Base-by-base conservation (phyloP, 129 eudicot genomes). In the Tanacetum coccineum region DNA sequence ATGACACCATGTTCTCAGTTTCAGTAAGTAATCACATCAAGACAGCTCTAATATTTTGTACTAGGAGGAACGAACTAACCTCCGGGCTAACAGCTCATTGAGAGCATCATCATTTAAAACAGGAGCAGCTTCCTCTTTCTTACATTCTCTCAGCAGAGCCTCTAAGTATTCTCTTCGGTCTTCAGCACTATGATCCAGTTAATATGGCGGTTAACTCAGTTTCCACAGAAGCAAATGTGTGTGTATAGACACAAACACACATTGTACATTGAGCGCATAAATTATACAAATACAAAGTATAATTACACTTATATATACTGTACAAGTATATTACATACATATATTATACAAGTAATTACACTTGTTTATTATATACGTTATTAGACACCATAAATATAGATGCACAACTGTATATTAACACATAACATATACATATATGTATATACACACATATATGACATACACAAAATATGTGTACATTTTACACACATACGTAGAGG, bases 101-200 rank as follows among this genome's bases (percentile, higher is more conserved):
- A 94, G 76, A 55, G 86, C 88, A 81, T 94, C 99, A 67, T 94
- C 97, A 49, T 84, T 87, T 60, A 86, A 66, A 70, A 94, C 99
- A 77, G 99, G 97, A 66, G 97, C 93, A 75, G 81, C 99, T 72
- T 89, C 99, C 81, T 94, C 99, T 85, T 89, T 94, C 84, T 94
- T 94, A 72, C 93, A 78, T 77, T 94, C 99, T 51, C 99, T 80
- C 46, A 94, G 77, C 70, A 94, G 94, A 82, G 99, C 80, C 82
- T 94, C 99, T 84, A 94, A 73, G 82, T 94, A 94, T 76, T 94
- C 99, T 76, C 99, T 87, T 45, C 99, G 88, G 71, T 94, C 99
- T 81, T 89, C 97, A 48, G 99, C 99, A 76, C 99, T 94, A 74
- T 49, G 8, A 84, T 39, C 72, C 65, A 55, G 52, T 51, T 19